These are phyloP conservation scores for Schizothecium vesticola DNA, from an alignment of 495 filamentous ascomycete species.

Conservation along the genomic window DNA sequence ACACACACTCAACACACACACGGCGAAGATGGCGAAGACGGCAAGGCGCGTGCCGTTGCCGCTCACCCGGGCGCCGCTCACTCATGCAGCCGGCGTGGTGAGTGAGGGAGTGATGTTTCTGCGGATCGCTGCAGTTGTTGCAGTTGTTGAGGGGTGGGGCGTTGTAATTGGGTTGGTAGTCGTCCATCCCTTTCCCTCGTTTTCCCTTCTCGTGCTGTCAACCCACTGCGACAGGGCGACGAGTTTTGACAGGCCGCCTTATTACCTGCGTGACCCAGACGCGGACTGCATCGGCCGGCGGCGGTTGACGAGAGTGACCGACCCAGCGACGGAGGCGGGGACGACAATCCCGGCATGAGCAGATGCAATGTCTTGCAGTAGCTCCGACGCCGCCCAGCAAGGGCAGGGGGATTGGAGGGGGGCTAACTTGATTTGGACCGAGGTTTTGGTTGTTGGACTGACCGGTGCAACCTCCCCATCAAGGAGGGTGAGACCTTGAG, in stretches of 20 bases:
- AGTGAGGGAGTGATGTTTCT: too few relatives aligned
- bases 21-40: background rate
- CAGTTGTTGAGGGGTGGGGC: too few relatives aligned
- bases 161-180: background rate
- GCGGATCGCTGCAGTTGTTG: background rate
- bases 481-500: background rate
- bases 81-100: background rate
- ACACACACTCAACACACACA: background rate
- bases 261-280: background rate
- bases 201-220: background rate
- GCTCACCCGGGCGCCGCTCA: too few relatives aligned
- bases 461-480: background rate
- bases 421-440: background rate
- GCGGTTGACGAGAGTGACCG: too few relatives aligned
- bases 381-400: background rate
- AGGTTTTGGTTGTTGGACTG: background rate
- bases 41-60: background rate
- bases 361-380: background rate
- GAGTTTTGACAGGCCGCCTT: background rate
- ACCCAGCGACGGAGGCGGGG: too few relatives aligned
- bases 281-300: background rate
- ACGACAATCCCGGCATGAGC: background rate
- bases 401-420: background rate
- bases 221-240: too few relatives aligned
- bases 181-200: background rate